phyloP scores from a whole-genome alignment of 441 rosid species.

The Pelargonium cotyledonis region DNA sequence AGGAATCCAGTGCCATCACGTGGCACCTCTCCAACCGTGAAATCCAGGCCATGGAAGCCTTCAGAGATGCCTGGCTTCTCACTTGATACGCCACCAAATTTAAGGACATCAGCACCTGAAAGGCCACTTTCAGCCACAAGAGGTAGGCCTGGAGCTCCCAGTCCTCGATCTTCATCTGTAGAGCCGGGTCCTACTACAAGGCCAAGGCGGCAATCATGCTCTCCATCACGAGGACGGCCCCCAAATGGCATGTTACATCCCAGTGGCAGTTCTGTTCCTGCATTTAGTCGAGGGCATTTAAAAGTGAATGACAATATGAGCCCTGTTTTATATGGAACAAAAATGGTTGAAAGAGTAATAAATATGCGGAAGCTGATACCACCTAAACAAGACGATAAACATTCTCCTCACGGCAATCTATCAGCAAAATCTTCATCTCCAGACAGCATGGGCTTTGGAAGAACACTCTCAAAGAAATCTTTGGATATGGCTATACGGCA shows the following conservation, averaged over 20 bases:
- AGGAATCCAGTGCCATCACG: constrained; percentile 53
- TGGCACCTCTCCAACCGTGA: constrained; percentile 66
- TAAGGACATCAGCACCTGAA: constrained; percentile 74
- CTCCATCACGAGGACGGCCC: constrained; percentile 83
- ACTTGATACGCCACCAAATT: constrained; percentile 89
- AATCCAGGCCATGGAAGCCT: constrained; percentile 91
- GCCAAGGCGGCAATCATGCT: constrained; percentile 84
- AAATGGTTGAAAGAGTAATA: constrained; percentile 94
- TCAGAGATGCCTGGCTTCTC: constrained; percentile 98
- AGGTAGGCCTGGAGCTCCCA: constrained; percentile 93
- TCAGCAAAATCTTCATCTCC: constrained; percentile 85
- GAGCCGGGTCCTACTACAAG: constrained; percentile 67
- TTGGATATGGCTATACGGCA: constrained; percentile 98
- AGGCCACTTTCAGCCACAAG: constrained; percentile 88
- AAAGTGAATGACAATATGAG: constrained; percentile 65
- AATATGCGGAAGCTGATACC: constrained; percentile 89
- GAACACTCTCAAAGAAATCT: constrained; percentile 92
- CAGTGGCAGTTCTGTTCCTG: constrained; percentile 94
- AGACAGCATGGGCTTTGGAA: constrained; percentile 86
- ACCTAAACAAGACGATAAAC: constrained; percentile 71
- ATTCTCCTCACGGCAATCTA: constrained; percentile 62
- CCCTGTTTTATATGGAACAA: constrained; percentile 75
- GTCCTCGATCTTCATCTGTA: constrained; percentile 75
- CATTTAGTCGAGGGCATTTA: constrained; percentile 50
- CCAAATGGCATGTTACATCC: constrained; percentile 46